Conservation (phyloP, 1,284 basidiomycete genomes). For the Moesziomyces parantarcticus region DNA sequence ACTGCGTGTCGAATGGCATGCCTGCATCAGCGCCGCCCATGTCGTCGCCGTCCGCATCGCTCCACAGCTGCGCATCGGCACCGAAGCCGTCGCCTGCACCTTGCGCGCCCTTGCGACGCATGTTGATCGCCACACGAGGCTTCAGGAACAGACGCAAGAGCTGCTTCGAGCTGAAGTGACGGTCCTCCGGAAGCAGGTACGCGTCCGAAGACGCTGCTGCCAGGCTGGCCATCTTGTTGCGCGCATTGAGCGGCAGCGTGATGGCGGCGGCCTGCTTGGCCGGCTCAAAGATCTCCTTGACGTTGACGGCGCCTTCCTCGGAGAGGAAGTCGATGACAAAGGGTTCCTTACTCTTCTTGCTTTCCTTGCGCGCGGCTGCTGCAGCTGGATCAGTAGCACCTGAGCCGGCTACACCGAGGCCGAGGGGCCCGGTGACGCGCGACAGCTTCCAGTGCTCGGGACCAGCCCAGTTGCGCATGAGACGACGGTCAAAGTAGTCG, state of each 20-base stretch:
- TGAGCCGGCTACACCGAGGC: slow-evolving; percentile 15
- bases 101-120: slow-evolving; percentile 81
- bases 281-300: slow-evolving; percentile 80
- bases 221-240: slow-evolving; percentile 68
- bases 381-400: slow-evolving; percentile 24
- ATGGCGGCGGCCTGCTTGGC: slow-evolving; percentile 61
- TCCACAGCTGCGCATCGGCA: slow-evolving; percentile 95
- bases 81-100: slow-evolving; percentile 75
- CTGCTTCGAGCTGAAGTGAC: slow-evolving; percentile 92
- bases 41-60: slow-evolving; percentile 76
- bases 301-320: slow-evolving; percentile 73
- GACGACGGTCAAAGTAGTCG: slow-evolving; percentile 91
- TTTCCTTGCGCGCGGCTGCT: slow-evolving; percentile 32
- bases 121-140: slow-evolving; percentile 69
- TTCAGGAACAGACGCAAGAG: slow-evolving; percentile 93
- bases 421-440: slow-evolving; percentile 39
- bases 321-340: slow-evolving; percentile 88
- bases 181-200: slow-evolving; percentile 91
- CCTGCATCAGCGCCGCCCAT: slow-evolving; percentile 36
- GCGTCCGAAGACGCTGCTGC: slow-evolving; percentile 66
- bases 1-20: slow-evolving; percentile 89
- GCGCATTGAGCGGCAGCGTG: slow-evolving; percentile 69
- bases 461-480: slow-evolving; percentile 96
- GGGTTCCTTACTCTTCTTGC: slow-evolving; percentile 73
- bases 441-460: slow-evolving; percentile 96